Conservation (phyloP, 805 yeast species). For the Candida krabiensis region DNA sequence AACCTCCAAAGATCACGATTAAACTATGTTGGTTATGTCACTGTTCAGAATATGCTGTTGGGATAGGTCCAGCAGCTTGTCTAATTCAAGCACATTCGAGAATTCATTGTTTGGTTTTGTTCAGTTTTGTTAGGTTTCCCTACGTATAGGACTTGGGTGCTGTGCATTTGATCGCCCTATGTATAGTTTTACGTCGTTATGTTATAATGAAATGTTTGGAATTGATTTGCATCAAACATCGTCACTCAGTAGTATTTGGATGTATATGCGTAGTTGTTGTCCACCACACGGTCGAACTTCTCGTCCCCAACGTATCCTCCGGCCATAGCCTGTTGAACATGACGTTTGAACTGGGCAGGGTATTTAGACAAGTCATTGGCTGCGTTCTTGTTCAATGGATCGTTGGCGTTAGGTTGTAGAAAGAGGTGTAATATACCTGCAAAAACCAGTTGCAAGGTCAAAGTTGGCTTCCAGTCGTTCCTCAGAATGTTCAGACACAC, state of each 20-base stretch:
- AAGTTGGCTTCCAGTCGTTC: conserved; percentile 96
- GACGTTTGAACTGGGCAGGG: conserved; percentile 48
- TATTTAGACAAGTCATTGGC: conserved; percentile 57
- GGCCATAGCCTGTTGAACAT: conserved; percentile 63
- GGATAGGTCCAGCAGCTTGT: too few relatives aligned
- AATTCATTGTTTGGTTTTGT: too few relatives aligned
- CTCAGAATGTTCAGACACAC: conserved; percentile 88
- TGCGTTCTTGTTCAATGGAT: conserved; percentile 91
- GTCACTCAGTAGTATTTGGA: conserved; percentile 9
- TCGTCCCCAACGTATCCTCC: conserved; percentile 67
- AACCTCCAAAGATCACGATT: conserved; percentile 13
- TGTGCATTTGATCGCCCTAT: too few relatives aligned
- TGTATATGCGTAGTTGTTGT: conserved; percentile 5
- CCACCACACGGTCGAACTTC: conserved; percentile 60
- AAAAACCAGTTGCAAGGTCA: conserved; percentile 75
- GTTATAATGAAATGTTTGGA: too few relatives aligned
- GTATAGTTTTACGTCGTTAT: too few relatives aligned
- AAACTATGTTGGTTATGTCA: neutral
- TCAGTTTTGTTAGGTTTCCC: too few relatives aligned
- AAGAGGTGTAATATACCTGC: conserved; percentile 85
- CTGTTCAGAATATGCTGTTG: too few relatives aligned
- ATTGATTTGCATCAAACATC: too few relatives aligned
- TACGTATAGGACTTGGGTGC: too few relatives aligned
- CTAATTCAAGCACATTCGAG: too few relatives aligned
- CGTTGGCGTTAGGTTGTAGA: conserved; percentile 87